Evolutionary conservation across 371 early-diverging fungal genomes (phyloP), one percentile per base, ranked within the genome.

Genomic region (Nematocida parisii): DNA sequence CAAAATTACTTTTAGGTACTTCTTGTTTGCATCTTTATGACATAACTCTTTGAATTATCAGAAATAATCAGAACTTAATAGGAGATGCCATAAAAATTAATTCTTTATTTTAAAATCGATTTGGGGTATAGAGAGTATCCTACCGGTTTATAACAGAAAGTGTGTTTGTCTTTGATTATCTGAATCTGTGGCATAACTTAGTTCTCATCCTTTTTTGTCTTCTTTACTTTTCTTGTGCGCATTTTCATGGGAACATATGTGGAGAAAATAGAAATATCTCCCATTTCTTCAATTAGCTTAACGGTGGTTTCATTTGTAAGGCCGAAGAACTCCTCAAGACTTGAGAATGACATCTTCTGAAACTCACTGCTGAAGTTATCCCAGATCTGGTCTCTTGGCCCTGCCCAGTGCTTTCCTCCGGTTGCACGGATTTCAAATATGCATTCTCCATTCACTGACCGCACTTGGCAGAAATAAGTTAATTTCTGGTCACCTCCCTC

Each of bases 311-410:
- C 71, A 57, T 83, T 73, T 45, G 60, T 71, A 4, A 85, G 50
- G 39, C 85, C 85, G 73, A 85, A 85, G 64, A 85, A 85, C 13
- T 62, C 67, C 47, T 83, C 85, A 44, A 83, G 47, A 18, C 18
- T 39, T 20, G 80, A 15, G 42, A 55, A 70, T 9, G 45, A 39
- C 5, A 56, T 68, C 57, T 70, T 77, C 33, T 68, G 22, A 24
- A 67, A 67, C 71, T 68, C 71, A 7, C 15, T 20, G 6, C 71
- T 33, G 33, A 77, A 77, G 7, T 3, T 11, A 7, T 45, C 22
- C 80, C 80, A 77, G 4, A 47, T 42, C 15, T 68, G 18, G 15
- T 70, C 70, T 46, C 57, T 56, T 46, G 27, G 4, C 2, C 80
- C 80, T 42, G 66, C 22, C 80, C 80, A 77, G 71, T 67, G 20